Conservation (phyloP, 495 filamentous ascomycete species). For the Filosporella fistucella region DNA sequence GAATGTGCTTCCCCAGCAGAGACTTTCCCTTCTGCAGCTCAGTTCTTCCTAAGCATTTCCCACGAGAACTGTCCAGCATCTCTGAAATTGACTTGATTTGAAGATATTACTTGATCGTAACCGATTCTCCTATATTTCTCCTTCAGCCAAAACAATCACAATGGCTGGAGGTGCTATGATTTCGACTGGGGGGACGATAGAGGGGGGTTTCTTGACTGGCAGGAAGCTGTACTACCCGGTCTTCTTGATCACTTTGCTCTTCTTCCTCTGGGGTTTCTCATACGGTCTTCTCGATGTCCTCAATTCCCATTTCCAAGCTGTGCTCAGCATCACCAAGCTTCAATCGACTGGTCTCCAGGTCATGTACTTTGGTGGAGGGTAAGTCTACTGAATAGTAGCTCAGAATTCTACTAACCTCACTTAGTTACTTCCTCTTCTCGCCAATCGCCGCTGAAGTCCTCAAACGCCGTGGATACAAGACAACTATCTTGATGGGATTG, state of each 20-base stretch:
- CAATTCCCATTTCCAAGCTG: constrained; percentile 50
- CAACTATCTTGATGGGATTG: constrained; percentile 28
- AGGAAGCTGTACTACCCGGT: constrained; percentile 11
- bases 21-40: too few species aligned
- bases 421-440: constrained; percentile 52
- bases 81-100: too few species aligned
- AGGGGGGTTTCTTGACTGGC: constrained; percentile 8
- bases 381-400: background rate
- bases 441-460: constrained; percentile 46
- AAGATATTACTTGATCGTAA: too few species aligned
- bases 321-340: constrained; percentile 33
- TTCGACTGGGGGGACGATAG: constrained; percentile 5
- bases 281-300: constrained; percentile 77
- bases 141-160: background rate
- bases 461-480: constrained; percentile 36
- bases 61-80: too few species aligned
- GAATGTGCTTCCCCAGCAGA: too few species aligned
- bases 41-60: too few species aligned
- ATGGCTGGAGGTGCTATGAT: constrained; percentile 18
- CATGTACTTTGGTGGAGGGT: constrained; percentile 43
- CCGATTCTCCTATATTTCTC: background rate
- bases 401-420: background rate
- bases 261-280: constrained; percentile 83
- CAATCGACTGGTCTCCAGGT: constrained; percentile 36
- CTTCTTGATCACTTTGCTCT: constrained; percentile 46